Percentiles rank a stretch among this genome's conserved stretches.
Evolutionary conservation across 2,329 filamentous ascomycete genomes (phyloP).

Genomic region (Blumeriella jaapii): DNA sequence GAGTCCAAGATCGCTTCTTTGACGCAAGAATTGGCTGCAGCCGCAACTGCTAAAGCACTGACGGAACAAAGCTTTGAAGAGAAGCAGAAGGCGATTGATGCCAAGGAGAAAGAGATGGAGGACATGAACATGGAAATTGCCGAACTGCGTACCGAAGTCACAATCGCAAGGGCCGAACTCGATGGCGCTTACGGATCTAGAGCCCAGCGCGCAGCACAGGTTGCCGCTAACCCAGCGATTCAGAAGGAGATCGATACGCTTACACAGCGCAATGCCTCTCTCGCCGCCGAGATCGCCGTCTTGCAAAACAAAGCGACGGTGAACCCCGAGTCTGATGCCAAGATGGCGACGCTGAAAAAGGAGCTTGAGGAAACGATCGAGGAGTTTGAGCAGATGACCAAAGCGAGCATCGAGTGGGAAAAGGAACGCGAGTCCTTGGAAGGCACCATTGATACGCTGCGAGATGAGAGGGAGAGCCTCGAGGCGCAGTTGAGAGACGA

Average conservation of each 20-base stretch:
- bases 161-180: slow-evolving; percentile 82
- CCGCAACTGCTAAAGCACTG: slow-evolving; percentile 14
- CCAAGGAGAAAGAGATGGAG: slow-evolving; percentile 38
- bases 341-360: slow-evolving; percentile 42
- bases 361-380: slow-evolving; percentile 56
- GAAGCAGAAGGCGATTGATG: slow-evolving; percentile 17
- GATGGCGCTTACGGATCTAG: slow-evolving; percentile 86
- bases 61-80: slow-evolving; percentile 14
- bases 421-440: slow-evolving; percentile 58
- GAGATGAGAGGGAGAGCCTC: slow-evolving; percentile 50
- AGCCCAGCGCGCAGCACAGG: slow-evolving; percentile 56
- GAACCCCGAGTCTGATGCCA: slow-evolving; percentile 16
- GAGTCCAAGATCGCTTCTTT: slow-evolving; percentile 22
- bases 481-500: slow-evolving; percentile 57
- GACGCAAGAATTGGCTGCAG: slow-evolving; percentile 19
- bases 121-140: slow-evolving; percentile 52
- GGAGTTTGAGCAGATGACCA: slow-evolving; percentile 61
- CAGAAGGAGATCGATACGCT: slow-evolving; percentile 49
- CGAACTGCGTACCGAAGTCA: slow-evolving; percentile 63
- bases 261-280: slow-evolving; percentile 32
- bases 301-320: slow-evolving; percentile 11
- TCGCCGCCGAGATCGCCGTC: slow-evolving; percentile 22
- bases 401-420: slow-evolving; percentile 58
- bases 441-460: slow-evolving; percentile 47
- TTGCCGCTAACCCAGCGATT: slow-evolving; percentile 43